Evolutionary conservation across 192 early-diverging fungal genomes (phyloP).

Genomic region (Linnemannia elongata): DNA sequence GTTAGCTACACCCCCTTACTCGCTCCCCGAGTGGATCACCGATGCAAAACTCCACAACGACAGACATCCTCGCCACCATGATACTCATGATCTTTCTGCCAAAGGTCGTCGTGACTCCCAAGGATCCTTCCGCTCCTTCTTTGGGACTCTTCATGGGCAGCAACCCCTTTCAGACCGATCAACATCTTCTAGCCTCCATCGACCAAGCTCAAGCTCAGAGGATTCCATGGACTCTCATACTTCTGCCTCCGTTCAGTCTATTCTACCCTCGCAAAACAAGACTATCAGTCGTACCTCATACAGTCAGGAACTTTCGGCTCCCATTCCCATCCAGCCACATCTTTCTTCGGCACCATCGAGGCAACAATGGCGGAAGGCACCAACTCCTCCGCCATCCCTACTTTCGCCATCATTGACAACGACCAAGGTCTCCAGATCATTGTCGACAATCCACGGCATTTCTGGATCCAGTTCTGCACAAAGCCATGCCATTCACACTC

Average conservation of each 20-base stretch:
- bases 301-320: not conserved
- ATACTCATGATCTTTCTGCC: not conserved
- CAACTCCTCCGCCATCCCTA: constrained; percentile 28
- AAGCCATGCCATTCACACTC: not conserved
- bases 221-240: not conserved
- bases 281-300: not conserved
- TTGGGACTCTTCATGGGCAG: not conserved
- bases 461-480: not conserved
- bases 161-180: not conserved
- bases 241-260: not conserved
- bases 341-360: not conserved
- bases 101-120: not conserved
- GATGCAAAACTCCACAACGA: not conserved
- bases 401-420: constrained; percentile 31
- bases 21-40: not conserved
- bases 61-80: not conserved
- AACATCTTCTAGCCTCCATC: not conserved
- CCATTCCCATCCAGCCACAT: constrained; percentile 19
- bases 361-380: constrained; percentile 19
- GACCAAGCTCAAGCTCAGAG: not conserved
- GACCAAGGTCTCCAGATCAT: constrained; percentile 31
- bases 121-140: not conserved
- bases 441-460: constrained; percentile 18
- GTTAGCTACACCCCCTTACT: not conserved
- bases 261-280: not conserved